phyloP scores from a whole-genome alignment of 345 rosid species.

The Citrus inodora region DNA sequence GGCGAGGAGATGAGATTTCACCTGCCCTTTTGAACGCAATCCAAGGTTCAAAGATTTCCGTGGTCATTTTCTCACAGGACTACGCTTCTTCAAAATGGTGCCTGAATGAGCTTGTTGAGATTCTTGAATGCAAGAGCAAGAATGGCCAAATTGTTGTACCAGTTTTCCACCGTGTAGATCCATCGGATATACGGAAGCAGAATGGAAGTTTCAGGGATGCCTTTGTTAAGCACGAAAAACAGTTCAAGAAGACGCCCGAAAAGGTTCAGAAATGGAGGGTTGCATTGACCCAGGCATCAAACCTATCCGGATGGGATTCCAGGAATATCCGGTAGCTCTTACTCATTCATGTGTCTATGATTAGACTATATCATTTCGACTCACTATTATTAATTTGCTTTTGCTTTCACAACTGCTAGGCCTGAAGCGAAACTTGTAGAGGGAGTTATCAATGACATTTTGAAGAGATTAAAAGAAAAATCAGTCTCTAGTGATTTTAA shows the following conservation, averaged over 20 bases:
- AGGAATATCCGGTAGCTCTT: background rate
- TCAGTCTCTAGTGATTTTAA: background rate
- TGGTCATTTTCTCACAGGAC: background rate
- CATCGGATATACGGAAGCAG: background rate
- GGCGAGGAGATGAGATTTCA: too few relatives aligned
- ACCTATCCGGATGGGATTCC: slow-evolving; percentile 8
- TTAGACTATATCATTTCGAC: too few relatives aligned
- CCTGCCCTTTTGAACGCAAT: too few relatives aligned
- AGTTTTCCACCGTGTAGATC: background rate
- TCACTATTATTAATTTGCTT: too few relatives aligned
- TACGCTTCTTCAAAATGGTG: slow-evolving; percentile 1
- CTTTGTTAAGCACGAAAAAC: background rate
- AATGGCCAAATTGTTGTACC: too few relatives aligned
- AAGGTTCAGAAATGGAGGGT: too few relatives aligned
- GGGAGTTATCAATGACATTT: background rate
- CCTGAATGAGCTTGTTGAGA: background rate
- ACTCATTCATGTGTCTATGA: background rate
- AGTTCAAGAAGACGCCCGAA: too few relatives aligned
- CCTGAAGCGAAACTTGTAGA: slow-evolving; percentile 4
- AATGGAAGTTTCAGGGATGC: background rate
- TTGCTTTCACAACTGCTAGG: background rate
- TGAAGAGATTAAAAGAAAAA: background rate
- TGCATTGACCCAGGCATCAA: background rate
- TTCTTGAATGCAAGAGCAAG: background rate
- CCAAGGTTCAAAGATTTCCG: too few relatives aligned